Percentiles rank a stretch among this genome's conserved stretches.
These are phyloP conservation scores for Anastatica hierochuntica DNA, from an alignment of 345 rosid genomes.

Conservation along the genomic window DNA sequence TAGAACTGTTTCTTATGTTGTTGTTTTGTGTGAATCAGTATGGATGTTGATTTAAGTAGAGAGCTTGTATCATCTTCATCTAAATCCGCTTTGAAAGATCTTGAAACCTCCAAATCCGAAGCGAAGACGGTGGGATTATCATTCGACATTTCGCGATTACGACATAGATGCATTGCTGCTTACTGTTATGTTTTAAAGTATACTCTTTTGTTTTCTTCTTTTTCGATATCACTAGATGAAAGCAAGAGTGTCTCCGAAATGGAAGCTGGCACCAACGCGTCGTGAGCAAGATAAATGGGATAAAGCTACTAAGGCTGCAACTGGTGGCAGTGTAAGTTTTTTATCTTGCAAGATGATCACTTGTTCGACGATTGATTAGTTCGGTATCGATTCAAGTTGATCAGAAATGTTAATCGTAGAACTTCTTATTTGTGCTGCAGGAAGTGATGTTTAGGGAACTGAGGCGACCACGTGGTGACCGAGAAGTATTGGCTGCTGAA, in stretches of 20 bases:
- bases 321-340: slow-evolving; percentile 81
- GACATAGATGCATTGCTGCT: background rate
- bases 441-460: slow-evolving; percentile 60
- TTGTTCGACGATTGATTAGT: background rate
- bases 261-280: slow-evolving; percentile 71
- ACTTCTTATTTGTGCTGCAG: slow-evolving; percentile 24
- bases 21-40: slow-evolving; percentile 25
- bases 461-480: slow-evolving; percentile 65
- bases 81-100: slow-evolving; percentile 23
- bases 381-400: slow-evolving; percentile 11
- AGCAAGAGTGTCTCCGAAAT: slow-evolving; percentile 26
- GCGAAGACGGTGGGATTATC: slow-evolving; percentile 24
- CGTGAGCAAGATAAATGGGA: slow-evolving; percentile 96
- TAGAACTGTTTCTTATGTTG: background rate
- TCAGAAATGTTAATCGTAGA: too few relatives aligned
- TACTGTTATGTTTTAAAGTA: slow-evolving; percentile 8
- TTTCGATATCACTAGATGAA: slow-evolving; percentile 25
- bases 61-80: slow-evolving; percentile 52
- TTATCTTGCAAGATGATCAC: background rate
- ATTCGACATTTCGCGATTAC: background rate
- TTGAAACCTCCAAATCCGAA: slow-evolving; percentile 19
- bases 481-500: slow-evolving; percentile 62
- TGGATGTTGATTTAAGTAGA: slow-evolving; percentile 83
- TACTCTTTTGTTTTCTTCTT: background rate
- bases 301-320: slow-evolving; percentile 76